A percentile compares a stretch with the other conserved stretches of the same genome.
phyloP scores from a whole-genome alignment of 768 basidiomycete genomes.

The Russula emetica region DNA sequence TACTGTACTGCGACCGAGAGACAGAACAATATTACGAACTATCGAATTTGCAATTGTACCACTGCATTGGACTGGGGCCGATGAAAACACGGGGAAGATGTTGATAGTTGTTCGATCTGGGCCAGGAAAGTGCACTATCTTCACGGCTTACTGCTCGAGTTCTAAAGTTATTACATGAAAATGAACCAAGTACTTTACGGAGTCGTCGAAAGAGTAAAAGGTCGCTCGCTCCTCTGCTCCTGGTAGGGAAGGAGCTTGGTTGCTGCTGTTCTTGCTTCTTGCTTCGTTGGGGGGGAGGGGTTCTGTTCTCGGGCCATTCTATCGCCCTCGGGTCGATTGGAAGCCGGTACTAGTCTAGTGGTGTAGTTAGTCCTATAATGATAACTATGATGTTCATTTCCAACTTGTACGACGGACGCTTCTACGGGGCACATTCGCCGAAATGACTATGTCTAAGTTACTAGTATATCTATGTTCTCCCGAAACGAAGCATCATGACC shows the following conservation, averaged over 20 bases:
- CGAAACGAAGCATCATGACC: background rate
- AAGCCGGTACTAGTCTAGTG: background rate
- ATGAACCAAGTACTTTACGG: background rate
- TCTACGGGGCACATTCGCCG: conserved; percentile 10
- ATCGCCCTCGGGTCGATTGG: background rate
- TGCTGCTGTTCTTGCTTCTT: too few species aligned
- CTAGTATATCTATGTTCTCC: background rate
- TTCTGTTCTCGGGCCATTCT: conserved; percentile 1
- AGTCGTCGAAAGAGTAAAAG: background rate
- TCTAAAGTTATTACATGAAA: background rate
- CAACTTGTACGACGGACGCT: background rate
- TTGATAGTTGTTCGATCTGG: background rate
- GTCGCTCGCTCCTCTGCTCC: background rate
- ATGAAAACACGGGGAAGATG: background rate
- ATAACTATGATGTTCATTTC: background rate
- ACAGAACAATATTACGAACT: background rate
- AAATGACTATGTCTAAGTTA: background rate
- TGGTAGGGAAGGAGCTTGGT: conserved; percentile 2
- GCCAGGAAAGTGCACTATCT: background rate
- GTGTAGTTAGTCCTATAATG: background rate
- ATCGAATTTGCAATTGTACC: conserved; percentile 12
- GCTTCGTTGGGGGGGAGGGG: background rate
- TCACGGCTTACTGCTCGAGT: too few species aligned
- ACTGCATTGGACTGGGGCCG: background rate
- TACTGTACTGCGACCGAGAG: background rate